Base-by-base conservation (phyloP, 164 flowering plant species). In the Tetrastigma voinierianum region DNA sequence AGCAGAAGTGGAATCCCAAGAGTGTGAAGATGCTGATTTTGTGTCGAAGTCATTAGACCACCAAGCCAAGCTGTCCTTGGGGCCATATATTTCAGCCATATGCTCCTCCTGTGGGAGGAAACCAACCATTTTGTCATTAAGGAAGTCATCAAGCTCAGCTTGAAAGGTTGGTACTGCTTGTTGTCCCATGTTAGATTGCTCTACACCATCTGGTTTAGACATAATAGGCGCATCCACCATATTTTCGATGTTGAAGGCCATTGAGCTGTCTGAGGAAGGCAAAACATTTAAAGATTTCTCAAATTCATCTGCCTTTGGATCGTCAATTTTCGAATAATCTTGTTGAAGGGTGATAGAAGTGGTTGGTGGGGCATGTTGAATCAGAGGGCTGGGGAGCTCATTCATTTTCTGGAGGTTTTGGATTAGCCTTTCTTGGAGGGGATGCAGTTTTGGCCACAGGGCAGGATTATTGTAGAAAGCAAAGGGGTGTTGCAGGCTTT, bases 401-500 rank as follows among this genome's bases (percentile, higher is more conserved):
- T 67, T 69, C 45, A 57, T 14, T 17, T 67, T 58, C n/a, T 72
- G 82, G 57, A 83, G 71, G 73, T 9, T 72, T 25, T 78, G 87
- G 65, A 79, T 70, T 77, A 75, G 74, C 73, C 71, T 84, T 66
- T 86, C 81, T 59, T 83, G 86, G 15, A 82, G 64, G 7, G 91
- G 88, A 59, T 81, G 91, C 69, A 85, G 54, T 68, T 84, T 86
- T n/a, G 88, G 90, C 87, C 87, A 84, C 8, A 81, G 73, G 9
- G 79, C 70, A 72, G 82, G 83, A 53, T 79, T 77, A 76, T 77
- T 81, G 76, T 78, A 77, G 69, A 80, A 80, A 58, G 86, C 73
- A 67, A 83, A 68, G 48, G 90, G 87, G 72, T 70, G 73, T 16
- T 84, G 86, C 46, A 76, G 77, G 72, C 65, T 78, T 59, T 86